Evolutionary conservation across 2,329 filamentous ascomycete species (phyloP), one percentile per base, ranked within the genome.

Genomic region (Fusarium duplospermum): DNA sequence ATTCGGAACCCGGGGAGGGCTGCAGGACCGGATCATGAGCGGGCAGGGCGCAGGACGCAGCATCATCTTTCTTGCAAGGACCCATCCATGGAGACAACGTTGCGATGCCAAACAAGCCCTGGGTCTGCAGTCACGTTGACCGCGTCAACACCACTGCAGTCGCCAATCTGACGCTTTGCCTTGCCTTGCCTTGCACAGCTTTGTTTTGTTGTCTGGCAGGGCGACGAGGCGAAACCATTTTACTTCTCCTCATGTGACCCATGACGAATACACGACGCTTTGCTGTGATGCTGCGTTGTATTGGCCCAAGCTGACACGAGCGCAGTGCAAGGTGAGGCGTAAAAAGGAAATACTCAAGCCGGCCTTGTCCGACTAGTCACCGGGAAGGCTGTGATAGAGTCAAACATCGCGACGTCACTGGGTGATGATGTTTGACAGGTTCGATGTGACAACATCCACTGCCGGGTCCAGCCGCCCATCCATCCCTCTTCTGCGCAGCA

Each of bases 351-450:
- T 40, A 56, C 50, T 40, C 58, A 72, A 69, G 70, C 67, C 71
- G 38, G 62, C 54, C 58, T 50, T 67, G 59, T 57, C 61, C 61
- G 72, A 62, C 69, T 59, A 24, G 60, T 63, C 52, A 29, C 42
- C 36, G 52, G 22, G 45, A 64, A 66, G 69, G 68, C 71, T 72
- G 58, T 29, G 45, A 24, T 69, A 29, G 52, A 63, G 62, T 56
- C 71, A 70, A 56, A 62, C 45, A 62, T 56, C 42, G 61, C 65
- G 52, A 75, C 72, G 72, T 74, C 72, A 74, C 72, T 72, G 72
- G 69, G 56, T 60, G 64, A 50, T 62, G 58, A 62, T 70, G 56
- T 67, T 66, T 72, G 58, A 56, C 63, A 71, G 45, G 47, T 45
- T 62, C 52, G 14, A 66, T 66, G 40, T 64, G 54, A 60, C 65